These are phyloP conservation scores for Mucor sp. DNA, from an alignment of 371 early-diverging fungal genomes.

Conservation along the genomic window DNA sequence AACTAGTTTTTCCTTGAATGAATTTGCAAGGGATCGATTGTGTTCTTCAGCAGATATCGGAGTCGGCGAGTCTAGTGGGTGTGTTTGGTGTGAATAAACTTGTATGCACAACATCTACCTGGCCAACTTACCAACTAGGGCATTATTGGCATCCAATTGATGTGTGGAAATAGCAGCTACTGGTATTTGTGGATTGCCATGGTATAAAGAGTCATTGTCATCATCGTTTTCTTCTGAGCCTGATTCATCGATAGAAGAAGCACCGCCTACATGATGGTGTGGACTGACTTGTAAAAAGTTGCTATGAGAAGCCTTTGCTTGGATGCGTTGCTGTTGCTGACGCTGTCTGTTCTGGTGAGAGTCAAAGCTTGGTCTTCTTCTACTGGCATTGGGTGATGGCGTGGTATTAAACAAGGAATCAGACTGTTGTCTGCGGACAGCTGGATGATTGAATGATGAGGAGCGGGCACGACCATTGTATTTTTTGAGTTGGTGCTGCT, in stretches of 20 bases:
- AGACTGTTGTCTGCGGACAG: constrained; percentile 13
- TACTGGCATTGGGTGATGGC: neutral
- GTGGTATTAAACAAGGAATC: neutral
- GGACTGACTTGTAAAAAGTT: constrained; percentile 14
- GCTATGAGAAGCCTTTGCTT: constrained; percentile 10
- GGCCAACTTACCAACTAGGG: neutral
- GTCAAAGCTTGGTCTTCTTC: constrained; percentile 28
- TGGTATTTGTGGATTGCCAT: neutral
- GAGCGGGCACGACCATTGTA: constrained; percentile 12
- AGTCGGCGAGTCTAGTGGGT: constrained; percentile 13
- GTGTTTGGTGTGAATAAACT: neutral
- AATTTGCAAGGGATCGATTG: constrained; percentile 3
- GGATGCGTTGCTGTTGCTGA: constrained; percentile 4
- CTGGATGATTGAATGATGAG: constrained; percentile 24
- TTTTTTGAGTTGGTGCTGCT: neutral
- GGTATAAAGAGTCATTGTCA: constrained; percentile 11
- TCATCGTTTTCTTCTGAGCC: constrained; percentile 19
- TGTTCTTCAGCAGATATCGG: constrained; percentile 7
- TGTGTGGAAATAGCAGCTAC: constrained; percentile 7
- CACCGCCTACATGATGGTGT: constrained; percentile 5
- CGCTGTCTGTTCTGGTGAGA: constrained; percentile 4
- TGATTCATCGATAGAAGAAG: constrained; percentile 27
- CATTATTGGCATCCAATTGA: neutral
- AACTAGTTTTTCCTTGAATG: constrained; percentile 12
- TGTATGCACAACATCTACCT: neutral